These are phyloP conservation scores for Groenewaldozyma auringiensis DNA, from an alignment of 1,139 yeast species.

Conservation along the genomic window DNA sequence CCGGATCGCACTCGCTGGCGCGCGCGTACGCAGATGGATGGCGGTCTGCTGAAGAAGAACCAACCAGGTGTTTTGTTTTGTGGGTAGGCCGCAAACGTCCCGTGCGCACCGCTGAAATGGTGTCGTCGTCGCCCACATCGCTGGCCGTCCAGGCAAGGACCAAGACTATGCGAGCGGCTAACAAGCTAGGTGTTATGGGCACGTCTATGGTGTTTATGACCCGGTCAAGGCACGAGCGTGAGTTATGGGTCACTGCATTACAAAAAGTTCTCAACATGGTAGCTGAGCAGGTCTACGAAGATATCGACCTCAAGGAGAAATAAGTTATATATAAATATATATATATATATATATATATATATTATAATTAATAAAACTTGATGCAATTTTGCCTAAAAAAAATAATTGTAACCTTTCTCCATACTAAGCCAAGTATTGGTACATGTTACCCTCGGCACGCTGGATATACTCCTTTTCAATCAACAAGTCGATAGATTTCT, in stretches of 20 bases:
- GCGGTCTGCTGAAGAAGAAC: constrained; percentile 71
- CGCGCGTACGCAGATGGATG: constrained; percentile 76
- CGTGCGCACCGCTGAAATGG: constrained; percentile 8
- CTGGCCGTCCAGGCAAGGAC: constrained; percentile 6
- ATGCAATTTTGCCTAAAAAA: background rate
- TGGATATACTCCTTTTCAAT: constrained; percentile 81
- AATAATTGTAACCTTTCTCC: background rate
- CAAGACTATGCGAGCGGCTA: constrained; percentile 19
- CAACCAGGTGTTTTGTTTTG: constrained; percentile 64
- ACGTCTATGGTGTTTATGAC: constrained; percentile 68
- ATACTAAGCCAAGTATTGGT: constrained; percentile 64
- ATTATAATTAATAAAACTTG: constrained; percentile 1
- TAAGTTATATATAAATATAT: no score
- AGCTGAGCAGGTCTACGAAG: constrained; percentile 20
- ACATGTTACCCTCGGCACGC: constrained; percentile 67
- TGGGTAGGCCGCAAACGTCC: constrained; percentile 70
- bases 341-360: background rate
- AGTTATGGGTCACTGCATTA: constrained; percentile 68
- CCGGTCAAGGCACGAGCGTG: constrained; percentile 73
- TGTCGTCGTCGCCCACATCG: background rate
- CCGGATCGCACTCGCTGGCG: constrained; percentile 56
- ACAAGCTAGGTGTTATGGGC: constrained; percentile 62
- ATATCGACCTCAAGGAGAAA: constrained; percentile 14
- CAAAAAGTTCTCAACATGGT: constrained; percentile 58
- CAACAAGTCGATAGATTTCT: constrained; percentile 75